Evolutionary conservation across 768 basidiomycete genomes (phyloP).

Genomic region (Suillus decipiens): DNA sequence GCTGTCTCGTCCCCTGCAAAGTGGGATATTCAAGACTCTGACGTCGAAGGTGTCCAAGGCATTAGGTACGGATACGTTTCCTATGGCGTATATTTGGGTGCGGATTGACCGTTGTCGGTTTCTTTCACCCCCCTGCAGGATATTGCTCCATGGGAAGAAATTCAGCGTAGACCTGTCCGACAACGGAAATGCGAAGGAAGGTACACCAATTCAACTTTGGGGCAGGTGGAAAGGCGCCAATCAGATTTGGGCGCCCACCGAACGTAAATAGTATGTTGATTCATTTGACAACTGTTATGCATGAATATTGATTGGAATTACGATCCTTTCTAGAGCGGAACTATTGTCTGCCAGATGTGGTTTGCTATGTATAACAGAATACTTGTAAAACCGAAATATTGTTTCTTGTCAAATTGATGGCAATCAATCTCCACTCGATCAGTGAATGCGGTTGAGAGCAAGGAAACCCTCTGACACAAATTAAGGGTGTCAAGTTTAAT

Average conservation of each 20-base stretch:
- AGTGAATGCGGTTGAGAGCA: too few relatives aligned
- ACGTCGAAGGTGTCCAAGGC: constrained; percentile 36
- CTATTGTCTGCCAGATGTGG: too few relatives aligned
- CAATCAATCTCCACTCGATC: too few relatives aligned
- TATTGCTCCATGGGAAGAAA: constrained; percentile 46
- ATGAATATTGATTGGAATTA: not conserved
- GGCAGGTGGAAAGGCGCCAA: constrained; percentile 48
- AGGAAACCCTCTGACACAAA: too few relatives aligned
- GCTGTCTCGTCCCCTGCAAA: constrained; percentile 36
- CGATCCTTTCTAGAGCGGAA: not conserved
- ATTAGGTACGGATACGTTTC: constrained; percentile 42
- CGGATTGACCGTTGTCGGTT: too few relatives aligned
- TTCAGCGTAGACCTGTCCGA: constrained; percentile 50
- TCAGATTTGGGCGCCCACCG: constrained; percentile 52
- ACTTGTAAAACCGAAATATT: too few relatives aligned
- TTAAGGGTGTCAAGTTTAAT: too few relatives aligned
- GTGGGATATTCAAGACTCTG: constrained; percentile 53
- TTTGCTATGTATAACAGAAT: too few relatives aligned
- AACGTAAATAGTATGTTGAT: not conserved
- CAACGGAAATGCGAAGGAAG: constrained; percentile 45
- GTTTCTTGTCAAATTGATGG: too few relatives aligned
- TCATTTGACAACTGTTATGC: too few relatives aligned
- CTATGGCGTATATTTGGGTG: too few relatives aligned
- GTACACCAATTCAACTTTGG: constrained; percentile 51
- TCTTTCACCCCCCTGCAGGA: constrained; percentile 32